Evolutionary conservation across 192 early-diverging fungal species (phyloP), one percentile per base, ranked within the genome.

Genomic region (Gryganskiella cystojenkinii): DNA sequence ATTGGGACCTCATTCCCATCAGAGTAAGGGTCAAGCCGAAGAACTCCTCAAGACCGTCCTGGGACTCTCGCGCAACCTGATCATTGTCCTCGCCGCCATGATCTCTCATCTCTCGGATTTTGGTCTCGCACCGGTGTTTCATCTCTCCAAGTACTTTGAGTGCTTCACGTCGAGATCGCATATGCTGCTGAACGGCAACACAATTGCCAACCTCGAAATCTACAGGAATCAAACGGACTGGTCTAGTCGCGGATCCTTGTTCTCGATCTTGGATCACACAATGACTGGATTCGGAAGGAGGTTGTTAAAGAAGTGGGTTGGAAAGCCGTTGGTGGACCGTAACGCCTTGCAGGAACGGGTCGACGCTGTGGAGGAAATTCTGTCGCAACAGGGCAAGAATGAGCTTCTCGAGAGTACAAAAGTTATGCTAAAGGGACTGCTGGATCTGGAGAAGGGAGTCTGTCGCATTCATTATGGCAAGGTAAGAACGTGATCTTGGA

Each of bases 121-220:
- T 84, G 80, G 73, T 2, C 84, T 94, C 20, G 80, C 85, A 30
- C 71, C 84, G 15, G 83, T 87, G 0, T 81, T 93, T 24, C 67
- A 75, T 25, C 70, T 86, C 3, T 88, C 87, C 9, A 86, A 88
- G 22, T 81, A 80, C 51, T 92, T 91, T 61, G 63, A 70, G 24
- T 85, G 86, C 35, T 94, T 93, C 62, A 73, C 79, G 0, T 76
- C 84, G 3, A 35, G 84, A 8, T 83, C 83, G 0, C 83, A 89
- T 43, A 92, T 94, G 89, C 52, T 85, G n/a, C 52, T 94, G 17
- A 89, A 89, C 52, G 90, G 86, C 13, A 88, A 90, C 60, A 89
- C 92, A 2, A 71, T 92, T 20, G 56, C 73, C 22, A 88, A 88
- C 27, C 66, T 94, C 15, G 92, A 94, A 63, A 82, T 94, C 19